Evolutionary conservation across 2,329 filamentous ascomycete species (phyloP).

Genomic region (Stemphylium lycopersici): DNA sequence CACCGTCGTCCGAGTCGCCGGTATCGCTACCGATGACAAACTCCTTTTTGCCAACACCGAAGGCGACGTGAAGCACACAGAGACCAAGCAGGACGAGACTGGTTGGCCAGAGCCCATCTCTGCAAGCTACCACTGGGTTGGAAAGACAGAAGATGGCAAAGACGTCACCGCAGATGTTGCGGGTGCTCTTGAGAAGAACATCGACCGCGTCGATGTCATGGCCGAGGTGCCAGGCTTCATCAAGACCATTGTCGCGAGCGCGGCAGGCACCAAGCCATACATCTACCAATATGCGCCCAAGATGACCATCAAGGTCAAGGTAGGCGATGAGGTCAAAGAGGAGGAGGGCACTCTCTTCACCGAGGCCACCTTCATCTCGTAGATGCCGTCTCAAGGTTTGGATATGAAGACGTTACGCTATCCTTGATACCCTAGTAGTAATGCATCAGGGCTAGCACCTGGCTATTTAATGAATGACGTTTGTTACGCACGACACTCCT

Average conservation of each 20-base stretch:
- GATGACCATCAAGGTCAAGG: constrained; percentile 79
- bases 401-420: constrained; percentile 24
- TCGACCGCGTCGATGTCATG: constrained; percentile 94
- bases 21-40: constrained; percentile 79
- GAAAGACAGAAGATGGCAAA: constrained; percentile 78
- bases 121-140: constrained; percentile 78
- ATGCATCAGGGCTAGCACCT: constrained; percentile 45
- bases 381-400: constrained; percentile 26
- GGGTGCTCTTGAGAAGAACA: constrained; percentile 69
- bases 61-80: constrained; percentile 71
- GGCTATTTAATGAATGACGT: constrained; percentile 40
- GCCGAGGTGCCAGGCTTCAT: constrained; percentile 94
- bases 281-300: constrained; percentile 91
- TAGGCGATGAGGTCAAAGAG: constrained; percentile 76
- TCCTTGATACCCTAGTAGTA: constrained; percentile 39
- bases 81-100: constrained; percentile 76
- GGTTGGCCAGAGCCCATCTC: constrained; percentile 87
- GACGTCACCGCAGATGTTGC: constrained; percentile 72
- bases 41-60: constrained; percentile 74
- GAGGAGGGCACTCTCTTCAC: constrained; percentile 82
- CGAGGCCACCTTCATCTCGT: constrained; percentile 96
- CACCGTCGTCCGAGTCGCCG: constrained; percentile 82
- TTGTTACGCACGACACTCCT: neutral
- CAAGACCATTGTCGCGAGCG: constrained; percentile 87
- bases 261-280: constrained; percentile 92